phyloP scores from a whole-genome alignment of 2,329 filamentous ascomycete species.

The Neophaeococcomyces mojaviensis region DNA sequence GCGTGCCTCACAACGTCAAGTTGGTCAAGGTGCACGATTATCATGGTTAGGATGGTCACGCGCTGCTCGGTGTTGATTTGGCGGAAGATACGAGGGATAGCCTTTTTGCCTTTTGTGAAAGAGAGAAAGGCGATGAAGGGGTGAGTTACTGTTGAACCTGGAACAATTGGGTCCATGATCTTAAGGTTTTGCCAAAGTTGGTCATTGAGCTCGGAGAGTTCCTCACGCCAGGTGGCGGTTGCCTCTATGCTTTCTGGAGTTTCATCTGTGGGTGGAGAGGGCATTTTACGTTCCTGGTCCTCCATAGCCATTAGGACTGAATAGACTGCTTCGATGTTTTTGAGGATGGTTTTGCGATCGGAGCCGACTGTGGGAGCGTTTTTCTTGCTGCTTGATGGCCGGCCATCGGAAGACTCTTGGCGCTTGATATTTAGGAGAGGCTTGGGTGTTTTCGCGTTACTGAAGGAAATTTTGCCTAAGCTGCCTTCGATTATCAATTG shows the following conservation, averaged over 20 bases:
- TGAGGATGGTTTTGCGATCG: slow-evolving; percentile 74
- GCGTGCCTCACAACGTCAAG: slow-evolving; percentile 57
- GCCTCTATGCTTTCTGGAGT: slow-evolving; percentile 63
- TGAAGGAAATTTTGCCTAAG: slow-evolving; percentile 96
- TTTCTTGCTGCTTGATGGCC: slow-evolving; percentile 40
- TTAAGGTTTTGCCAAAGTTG: slow-evolving; percentile 81
- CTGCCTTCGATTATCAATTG: slow-evolving; percentile 94
- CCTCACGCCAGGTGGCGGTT: slow-evolving; percentile 73
- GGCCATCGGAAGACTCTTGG: slow-evolving; percentile 56
- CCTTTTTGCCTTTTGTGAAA: slow-evolving; percentile 92
- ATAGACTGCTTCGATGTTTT: slow-evolving; percentile 85
- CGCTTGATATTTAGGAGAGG: slow-evolving; percentile 93
- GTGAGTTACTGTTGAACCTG: slow-evolving; percentile 62
- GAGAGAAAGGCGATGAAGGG: slow-evolving; percentile 95
- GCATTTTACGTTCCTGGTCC: slow-evolving; percentile 79
- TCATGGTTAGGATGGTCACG: slow-evolving; percentile 87
- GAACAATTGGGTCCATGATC: slow-evolving; percentile 83
- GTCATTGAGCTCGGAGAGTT: slow-evolving; percentile 62
- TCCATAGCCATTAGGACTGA: slow-evolving; percentile 85
- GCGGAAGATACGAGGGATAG: slow-evolving; percentile 87
- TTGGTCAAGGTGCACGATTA: slow-evolving; percentile 84
- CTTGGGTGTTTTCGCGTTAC: slow-evolving; percentile 95
- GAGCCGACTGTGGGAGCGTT: slow-evolving; percentile 48
- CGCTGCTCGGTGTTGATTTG: slow-evolving; percentile 88
- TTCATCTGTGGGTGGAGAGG: slow-evolving; percentile 51